Base-by-base conservation (phyloP, 495 filamentous ascomycete genomes). In the Hypoxylon perforatum region DNA sequence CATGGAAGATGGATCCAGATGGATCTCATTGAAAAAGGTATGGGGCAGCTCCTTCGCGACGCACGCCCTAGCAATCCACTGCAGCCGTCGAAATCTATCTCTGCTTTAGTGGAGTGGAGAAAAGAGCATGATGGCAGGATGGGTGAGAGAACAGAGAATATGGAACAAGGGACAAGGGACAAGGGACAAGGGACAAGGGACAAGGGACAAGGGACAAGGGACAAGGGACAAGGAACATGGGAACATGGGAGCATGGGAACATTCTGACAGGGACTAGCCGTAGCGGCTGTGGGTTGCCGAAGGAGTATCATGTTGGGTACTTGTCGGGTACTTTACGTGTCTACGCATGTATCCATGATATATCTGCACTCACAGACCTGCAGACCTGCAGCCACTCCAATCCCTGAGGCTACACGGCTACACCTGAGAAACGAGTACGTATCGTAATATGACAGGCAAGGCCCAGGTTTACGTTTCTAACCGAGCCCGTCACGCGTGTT, bases 281-380 rank as follows among this genome's bases (percentile, higher is more conserved):
- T 44, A 54, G 65, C 52, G 56, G 61, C 57, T 69, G 66, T 52
- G 51, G 17, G 66, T 53, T 69, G 66, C 66, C 66, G 66, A 61
- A 18, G 17, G 41, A 44, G 11, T 44, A 44, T 33, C 41, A 18
- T 19, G 12, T 15, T 15, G 52, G 62, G 59, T 54, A 54, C 21
- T 18, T 59, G 15, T 33, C 51, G 41, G 36, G 36, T 60, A 55
- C 42, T 44, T 38, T 17, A 36, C 22, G 51, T 41, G 41, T 45
- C 11, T 18, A 50, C 7, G 7, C 15, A 17, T 50, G n/a, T 15
- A 25, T 15, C 1, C 33, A 50, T 18, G 25, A 50, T 18, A n/a
- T 51, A 35, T 9, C 9, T 45, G 22, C 41, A 44, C 18, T 18
- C 3, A 28, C 25, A 3, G 25, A 28, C 25, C 25, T 28, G n/a